Evolutionary conservation across 805 yeast genomes (phyloP).

Genomic region (Wickerhamiella spandovensis): DNA sequence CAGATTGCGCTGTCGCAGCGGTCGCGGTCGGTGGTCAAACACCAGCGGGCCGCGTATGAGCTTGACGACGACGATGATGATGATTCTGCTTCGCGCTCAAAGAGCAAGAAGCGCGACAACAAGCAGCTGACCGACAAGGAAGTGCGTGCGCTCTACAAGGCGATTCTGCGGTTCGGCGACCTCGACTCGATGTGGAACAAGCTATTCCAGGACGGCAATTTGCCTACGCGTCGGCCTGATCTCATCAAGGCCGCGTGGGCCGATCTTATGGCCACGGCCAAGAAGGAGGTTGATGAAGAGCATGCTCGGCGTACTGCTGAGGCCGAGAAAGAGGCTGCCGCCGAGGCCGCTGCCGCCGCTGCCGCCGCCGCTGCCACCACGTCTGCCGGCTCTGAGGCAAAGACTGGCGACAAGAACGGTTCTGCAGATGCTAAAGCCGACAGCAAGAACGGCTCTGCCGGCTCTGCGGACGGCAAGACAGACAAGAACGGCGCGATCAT

Average conservation of each 20-base stretch:
- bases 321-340: conserved; percentile 18
- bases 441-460: conserved; percentile 13
- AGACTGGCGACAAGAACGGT: not conserved
- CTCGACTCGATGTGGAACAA: conserved; percentile 62
- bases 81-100: conserved; percentile 12
- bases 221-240: conserved; percentile 74
- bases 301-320: conserved; percentile 41
- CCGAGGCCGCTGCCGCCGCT: conserved; percentile 21
- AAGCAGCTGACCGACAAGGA: conserved; percentile 70
- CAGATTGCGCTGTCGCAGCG: conserved; percentile 81
- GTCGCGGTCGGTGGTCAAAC: conserved; percentile 60
- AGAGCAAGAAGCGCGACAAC: conserved; percentile 30
- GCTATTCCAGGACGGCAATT: conserved; percentile 76
- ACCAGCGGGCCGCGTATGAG: conserved; percentile 61
- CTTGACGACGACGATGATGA: conserved; percentile 26
- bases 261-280: conserved; percentile 55
- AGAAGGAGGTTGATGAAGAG: conserved; percentile 47
- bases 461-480: conserved; percentile 24
- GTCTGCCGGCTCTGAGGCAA: not conserved
- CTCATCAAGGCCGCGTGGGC: conserved; percentile 59
- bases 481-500: conserved; percentile 29
- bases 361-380: conserved; percentile 12
- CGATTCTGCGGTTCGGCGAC: conserved; percentile 73
- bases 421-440: not conserved
- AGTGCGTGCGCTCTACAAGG: conserved; percentile 69